Base-by-base conservation (phyloP, 768 basidiomycete species). In the Strobilomyces confusus region DNA sequence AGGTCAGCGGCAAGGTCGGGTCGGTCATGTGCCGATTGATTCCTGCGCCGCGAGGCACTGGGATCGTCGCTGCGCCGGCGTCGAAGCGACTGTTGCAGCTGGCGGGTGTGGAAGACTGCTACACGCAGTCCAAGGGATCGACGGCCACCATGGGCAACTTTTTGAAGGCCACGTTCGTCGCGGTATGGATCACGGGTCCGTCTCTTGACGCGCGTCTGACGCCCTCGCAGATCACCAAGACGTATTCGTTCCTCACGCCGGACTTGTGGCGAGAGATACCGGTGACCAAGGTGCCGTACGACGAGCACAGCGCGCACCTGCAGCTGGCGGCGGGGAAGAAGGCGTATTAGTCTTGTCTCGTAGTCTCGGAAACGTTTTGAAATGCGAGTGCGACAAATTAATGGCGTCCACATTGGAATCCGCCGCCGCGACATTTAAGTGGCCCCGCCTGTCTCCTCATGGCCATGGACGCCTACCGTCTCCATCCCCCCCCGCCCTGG, bases 21-120 rank as follows among this genome's bases (percentile, higher is more conserved):
- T 98, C 95, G 58, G 97, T 99, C 76, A 97, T 93, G 92, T 97
- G 94, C 76, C 91, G 95, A 68, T 84, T 99, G 66, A 95, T 99
- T 68, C 95, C 97, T 64, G 97, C 95, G 41, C 94, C 95, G 52
- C 89, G 97, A 64, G 97, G 97, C 69, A 99, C 97, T 61, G 97
- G 95, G 80, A 95, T 99, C 75, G 97, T 99, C 67, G 97, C 97
- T 66, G 97, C 97, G 46, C 97, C 95, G 38, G 95, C 95, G 43
- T 93, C 86, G 60, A 98, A 95, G 81, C 89, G 95, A 62, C 80
- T 99, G 66, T 77, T 99, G 59, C 95, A 99, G 75, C 82, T 98
- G 66, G 97, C 97, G 67, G 97, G 97, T 81, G 85, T 99, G 58
- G 84, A 95, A 77, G 97, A 99, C 74, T 86, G 84, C 70, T 99